phyloP scores from a whole-genome alignment of 768 basidiomycete species.

The Favolaschia claudopus region DNA sequence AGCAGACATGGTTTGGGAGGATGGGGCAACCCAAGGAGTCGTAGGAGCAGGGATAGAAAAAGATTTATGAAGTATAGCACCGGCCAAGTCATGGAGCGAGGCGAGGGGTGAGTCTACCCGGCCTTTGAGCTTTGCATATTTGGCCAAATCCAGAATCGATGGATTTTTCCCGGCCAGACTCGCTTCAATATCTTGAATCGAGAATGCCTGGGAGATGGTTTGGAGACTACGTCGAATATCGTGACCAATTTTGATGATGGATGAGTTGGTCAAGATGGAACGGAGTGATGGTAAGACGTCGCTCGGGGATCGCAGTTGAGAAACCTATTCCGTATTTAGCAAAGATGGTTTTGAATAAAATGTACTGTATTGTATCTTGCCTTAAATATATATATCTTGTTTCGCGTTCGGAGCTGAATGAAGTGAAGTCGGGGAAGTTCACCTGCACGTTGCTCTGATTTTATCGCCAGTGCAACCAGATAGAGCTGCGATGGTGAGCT shows the following conservation, averaged over 20 bases:
- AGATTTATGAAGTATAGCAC: neutral
- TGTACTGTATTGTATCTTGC: no score
- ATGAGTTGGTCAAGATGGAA: constrained; percentile 1
- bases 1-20: no score
- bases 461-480: neutral
- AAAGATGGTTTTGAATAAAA: neutral
- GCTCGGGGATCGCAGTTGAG: neutral
- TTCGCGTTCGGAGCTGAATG: neutral
- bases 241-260: constrained; percentile 6
- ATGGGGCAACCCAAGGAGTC: no score
- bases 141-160: neutral
- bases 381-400: neutral
- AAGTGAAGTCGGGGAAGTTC: neutral
- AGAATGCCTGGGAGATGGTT: neutral
- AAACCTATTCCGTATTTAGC: neutral
- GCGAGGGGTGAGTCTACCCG: neutral
- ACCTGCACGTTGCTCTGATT: neutral
- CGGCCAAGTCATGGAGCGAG: neutral
- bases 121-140: neutral
- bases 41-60: neutral
- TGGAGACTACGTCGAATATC: neutral
- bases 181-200: neutral
- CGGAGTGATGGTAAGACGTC: neutral
- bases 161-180: neutral
- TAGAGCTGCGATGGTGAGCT: constrained; percentile 19